These are phyloP conservation scores for Botrytis galanthina DNA, from an alignment of 2,329 filamentous ascomycete genomes.

Conservation along the genomic window DNA sequence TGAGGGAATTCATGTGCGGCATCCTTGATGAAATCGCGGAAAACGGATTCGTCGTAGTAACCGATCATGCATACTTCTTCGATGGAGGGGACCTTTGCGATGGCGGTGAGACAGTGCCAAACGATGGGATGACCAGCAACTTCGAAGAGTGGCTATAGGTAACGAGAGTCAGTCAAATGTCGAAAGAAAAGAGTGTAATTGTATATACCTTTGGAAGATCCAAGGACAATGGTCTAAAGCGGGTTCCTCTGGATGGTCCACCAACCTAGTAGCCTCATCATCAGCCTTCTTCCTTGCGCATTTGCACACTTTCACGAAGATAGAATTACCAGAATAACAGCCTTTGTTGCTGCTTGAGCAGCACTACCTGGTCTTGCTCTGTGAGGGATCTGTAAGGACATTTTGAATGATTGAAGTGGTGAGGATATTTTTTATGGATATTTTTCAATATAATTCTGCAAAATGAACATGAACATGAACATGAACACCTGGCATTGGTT, in stretches of 20 bases:
- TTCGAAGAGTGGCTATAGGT: slow-evolving; percentile 82
- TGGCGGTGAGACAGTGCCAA: slow-evolving; percentile 91
- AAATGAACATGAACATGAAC: slow-evolving; percentile 4
- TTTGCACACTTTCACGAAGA: slow-evolving; percentile 24
- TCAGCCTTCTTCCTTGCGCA: slow-evolving; percentile 21
- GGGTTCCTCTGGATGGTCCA: slow-evolving; percentile 89
- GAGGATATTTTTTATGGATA: neutral
- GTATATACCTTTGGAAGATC: slow-evolving; percentile 84
- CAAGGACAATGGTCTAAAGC: slow-evolving; percentile 91
- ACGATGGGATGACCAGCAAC: slow-evolving; percentile 98
- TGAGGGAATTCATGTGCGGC: slow-evolving; percentile 79
- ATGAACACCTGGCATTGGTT: slow-evolving; percentile 19
- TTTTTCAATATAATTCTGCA: neutral
- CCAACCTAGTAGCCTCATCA: slow-evolving; percentile 64
- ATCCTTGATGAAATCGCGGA: slow-evolving; percentile 97
- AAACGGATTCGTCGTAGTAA: slow-evolving; percentile 97
- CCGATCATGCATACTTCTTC: slow-evolving; percentile 97
- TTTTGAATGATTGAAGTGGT: slow-evolving; percentile 22
- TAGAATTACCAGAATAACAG: slow-evolving; percentile 78
- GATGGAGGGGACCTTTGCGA: slow-evolving; percentile 86
- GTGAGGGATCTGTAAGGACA: slow-evolving; percentile 46
- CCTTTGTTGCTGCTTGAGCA: slow-evolving; percentile 69
- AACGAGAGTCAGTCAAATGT: neutral
- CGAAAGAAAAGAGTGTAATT: slow-evolving; percentile 18
- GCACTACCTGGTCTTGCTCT: slow-evolving; percentile 51